These are phyloP conservation scores for Chrysosporium keratinophilum DNA, from an alignment of 2,329 filamentous ascomycete genomes.

Conservation along the genomic window DNA sequence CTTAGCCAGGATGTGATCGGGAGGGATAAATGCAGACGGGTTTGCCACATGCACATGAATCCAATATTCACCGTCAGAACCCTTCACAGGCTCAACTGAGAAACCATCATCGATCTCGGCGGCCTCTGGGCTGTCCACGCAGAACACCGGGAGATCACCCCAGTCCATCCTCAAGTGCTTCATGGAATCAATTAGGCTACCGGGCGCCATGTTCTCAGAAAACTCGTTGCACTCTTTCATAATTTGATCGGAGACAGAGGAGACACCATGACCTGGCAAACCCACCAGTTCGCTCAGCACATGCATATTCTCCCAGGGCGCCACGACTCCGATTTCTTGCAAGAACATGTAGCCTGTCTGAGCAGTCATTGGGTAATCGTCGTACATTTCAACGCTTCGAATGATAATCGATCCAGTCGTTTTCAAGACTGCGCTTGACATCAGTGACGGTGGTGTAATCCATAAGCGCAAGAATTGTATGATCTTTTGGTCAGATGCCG, in stretches of 20 bases:
- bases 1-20: constrained; percentile 42
- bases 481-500: constrained; percentile 41
- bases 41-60: constrained; percentile 55
- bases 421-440: constrained; percentile 33
- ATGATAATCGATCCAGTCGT: constrained; percentile 47
- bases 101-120: constrained; percentile 55
- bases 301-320: constrained; percentile 47
- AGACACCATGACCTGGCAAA: constrained; percentile 39
- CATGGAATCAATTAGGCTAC: constrained; percentile 45
- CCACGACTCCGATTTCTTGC: constrained; percentile 52
- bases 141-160: constrained; percentile 48
- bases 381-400: constrained; percentile 48
- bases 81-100: constrained; percentile 44
- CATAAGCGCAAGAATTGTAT: constrained; percentile 48
- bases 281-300: constrained; percentile 44
- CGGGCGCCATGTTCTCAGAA: constrained; percentile 20
- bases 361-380: constrained; percentile 29
- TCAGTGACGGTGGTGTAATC: constrained; percentile 34
- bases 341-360: constrained; percentile 42
- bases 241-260: constrained; percentile 23
- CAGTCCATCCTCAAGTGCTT: constrained; percentile 47
- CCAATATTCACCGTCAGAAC: constrained; percentile 42
- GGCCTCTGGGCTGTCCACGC: constrained; percentile 46
- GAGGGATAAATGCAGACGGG: constrained; percentile 50
- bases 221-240: constrained; percentile 25